Conservation (phyloP, 1,284 basidiomycete genomes). For the Tilletia indica region DNA sequence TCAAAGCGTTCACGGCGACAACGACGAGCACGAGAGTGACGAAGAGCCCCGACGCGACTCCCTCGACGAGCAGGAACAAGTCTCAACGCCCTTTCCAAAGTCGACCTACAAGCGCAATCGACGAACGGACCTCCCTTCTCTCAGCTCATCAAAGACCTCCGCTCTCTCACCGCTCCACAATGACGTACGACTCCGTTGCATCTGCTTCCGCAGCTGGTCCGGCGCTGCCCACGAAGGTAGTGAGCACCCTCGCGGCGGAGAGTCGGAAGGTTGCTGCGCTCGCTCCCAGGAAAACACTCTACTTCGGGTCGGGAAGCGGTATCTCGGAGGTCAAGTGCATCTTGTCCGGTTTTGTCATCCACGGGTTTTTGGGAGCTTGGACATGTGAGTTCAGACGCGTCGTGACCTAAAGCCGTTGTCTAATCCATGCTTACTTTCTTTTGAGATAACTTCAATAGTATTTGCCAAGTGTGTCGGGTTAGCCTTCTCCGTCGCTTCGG, state of each 20-base stretch:
- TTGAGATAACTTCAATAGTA: not conserved
- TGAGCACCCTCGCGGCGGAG: slow-evolving; percentile 30
- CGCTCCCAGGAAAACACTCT: slow-evolving; percentile 59
- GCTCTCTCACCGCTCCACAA: not conserved
- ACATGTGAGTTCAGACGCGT: slow-evolving; percentile 65
- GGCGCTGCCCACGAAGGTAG: slow-evolving; percentile 22
- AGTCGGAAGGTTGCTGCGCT: slow-evolving; percentile 34
- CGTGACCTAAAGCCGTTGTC: too few relatives aligned
- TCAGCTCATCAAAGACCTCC: not conserved
- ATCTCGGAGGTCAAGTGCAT: slow-evolving; percentile 99
- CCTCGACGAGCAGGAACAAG: too few relatives aligned
- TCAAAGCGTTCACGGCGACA: too few relatives aligned
- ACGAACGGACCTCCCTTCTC: slow-evolving; percentile 3
- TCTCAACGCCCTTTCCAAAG: not conserved
- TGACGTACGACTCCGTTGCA: slow-evolving; percentile 5
- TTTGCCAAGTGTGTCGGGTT: slow-evolving; percentile 16
- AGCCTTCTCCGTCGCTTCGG: slow-evolving; percentile 79
- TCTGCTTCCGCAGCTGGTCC: not conserved
- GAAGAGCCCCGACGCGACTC: not conserved
- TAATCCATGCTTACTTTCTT: not conserved
- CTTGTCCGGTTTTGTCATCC: slow-evolving; percentile 92
- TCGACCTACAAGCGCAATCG: not conserved
- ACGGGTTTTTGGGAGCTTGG: slow-evolving; percentile 83
- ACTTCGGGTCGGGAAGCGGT: slow-evolving; percentile 85
- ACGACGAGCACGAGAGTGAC: not conserved